Percentiles rank a stretch among this genome's conserved stretches.
Evolutionary conservation across 73 alveolate genomes (phyloP).

Genomic region (Effrenium voratum): DNA sequence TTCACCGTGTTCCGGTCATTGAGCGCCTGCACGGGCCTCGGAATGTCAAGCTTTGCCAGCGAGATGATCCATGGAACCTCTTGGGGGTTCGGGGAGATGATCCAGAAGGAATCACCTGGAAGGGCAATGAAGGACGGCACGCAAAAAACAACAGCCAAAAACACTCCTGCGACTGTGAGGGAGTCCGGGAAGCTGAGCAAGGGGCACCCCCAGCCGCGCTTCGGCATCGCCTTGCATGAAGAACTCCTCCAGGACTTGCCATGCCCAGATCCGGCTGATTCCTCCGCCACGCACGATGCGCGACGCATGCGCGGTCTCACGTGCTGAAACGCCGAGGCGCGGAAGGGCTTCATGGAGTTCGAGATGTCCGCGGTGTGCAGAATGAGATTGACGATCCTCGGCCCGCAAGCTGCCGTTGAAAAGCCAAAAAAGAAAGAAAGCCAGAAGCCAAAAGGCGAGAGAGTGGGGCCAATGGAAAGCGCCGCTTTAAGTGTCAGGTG

Average conservation of each 20-base stretch:
- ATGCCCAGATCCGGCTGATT: conserved; percentile 81
- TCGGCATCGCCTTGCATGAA: conserved; percentile 85
- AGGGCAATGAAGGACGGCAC: too few species aligned
- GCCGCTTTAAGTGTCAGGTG: too few species aligned
- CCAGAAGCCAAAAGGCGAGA: background rate
- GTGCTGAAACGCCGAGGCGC: background rate
- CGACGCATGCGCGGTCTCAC: background rate
- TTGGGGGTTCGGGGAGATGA: too few species aligned
- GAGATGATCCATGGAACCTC: too few species aligned
- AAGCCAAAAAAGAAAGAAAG: background rate
- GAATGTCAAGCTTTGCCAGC: background rate
- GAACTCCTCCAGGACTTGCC: conserved; percentile 93
- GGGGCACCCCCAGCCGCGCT: conserved; percentile 57
- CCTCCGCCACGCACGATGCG: conserved; percentile 38
- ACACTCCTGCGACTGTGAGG: too few species aligned
- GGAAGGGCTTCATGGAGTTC: conserved; percentile 91
- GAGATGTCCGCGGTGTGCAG: conserved; percentile 90
- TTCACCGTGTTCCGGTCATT: conserved; percentile 70
- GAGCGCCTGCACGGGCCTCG: conserved; percentile 78
- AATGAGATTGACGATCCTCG: conserved; percentile 48
- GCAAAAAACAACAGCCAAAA: too few species aligned
- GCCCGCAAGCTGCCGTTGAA: background rate
- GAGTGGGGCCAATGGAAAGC: background rate
- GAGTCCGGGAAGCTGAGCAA: background rate
- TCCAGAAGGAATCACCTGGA: too few species aligned